Percentiles rank a stretch among this genome's conserved stretches.
Conservation (phyloP, 2,329 filamentous ascomycete genomes). For the Tolypocladium tropicale region DNA sequence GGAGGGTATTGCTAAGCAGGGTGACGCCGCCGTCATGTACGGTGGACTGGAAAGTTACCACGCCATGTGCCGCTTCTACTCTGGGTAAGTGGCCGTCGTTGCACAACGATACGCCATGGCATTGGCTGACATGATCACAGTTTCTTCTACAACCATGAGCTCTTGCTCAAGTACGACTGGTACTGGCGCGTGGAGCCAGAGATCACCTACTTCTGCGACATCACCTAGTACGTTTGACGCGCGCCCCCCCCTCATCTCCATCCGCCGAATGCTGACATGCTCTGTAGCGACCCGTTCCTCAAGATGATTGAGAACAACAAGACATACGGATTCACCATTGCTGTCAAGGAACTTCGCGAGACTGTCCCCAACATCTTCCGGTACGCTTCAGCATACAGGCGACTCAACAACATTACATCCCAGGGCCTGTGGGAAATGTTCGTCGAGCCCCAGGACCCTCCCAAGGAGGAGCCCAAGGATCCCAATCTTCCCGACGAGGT, state of each 20-base stretch:
- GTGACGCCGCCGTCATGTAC: constrained; percentile 97
- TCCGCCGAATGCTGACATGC: background rate
- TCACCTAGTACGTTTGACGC: constrained; percentile 65
- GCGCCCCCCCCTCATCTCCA: background rate
- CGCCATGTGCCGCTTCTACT: constrained; percentile 99
- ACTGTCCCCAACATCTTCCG: constrained; percentile 98
- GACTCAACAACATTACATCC: constrained; percentile 79
- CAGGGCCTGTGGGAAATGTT: constrained; percentile 99
- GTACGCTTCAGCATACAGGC: constrained; percentile 96
- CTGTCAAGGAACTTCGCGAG: constrained; percentile 94
- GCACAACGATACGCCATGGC: background rate
- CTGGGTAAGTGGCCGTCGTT: constrained; percentile 52
- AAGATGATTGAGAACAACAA: constrained; percentile 93
- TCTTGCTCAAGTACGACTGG: constrained; percentile 96
- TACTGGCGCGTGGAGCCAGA: constrained; percentile 99
- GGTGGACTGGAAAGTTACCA: constrained; percentile 98
- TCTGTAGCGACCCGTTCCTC: constrained; percentile 74
- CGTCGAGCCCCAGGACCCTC: constrained; percentile 61
- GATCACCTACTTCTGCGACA: constrained; percentile 99
- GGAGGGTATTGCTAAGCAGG: constrained; percentile 93
- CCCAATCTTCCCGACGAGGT: constrained; percentile 71
- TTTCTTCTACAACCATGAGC: constrained; percentile 94
- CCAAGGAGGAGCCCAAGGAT: constrained; percentile 52
- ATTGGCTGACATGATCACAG: constrained; percentile 27
- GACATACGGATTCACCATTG: constrained; percentile 97